Percentiles rank a stretch among this genome's conserved stretches.
phyloP scores from a whole-genome alignment of 371 early-diverging fungal species.

The Apophysomyces elegans region DNA sequence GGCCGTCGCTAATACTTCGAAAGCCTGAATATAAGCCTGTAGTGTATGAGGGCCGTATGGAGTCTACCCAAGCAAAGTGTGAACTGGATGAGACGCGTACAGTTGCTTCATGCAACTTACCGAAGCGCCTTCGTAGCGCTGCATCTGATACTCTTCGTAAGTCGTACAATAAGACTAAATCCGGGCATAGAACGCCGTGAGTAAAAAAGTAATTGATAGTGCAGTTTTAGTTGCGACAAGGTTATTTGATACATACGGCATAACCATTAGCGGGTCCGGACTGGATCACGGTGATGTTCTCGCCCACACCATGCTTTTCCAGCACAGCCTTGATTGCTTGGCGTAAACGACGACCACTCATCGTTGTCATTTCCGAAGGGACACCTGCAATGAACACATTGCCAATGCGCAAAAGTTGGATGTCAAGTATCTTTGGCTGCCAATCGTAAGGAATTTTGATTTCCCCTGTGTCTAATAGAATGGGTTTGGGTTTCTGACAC shows the following conservation, averaged over 20 bases:
- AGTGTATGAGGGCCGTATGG: constrained; percentile 70
- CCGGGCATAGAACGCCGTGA: constrained; percentile 22
- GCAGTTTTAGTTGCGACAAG: not conserved
- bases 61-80: constrained; percentile 35
- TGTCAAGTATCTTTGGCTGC: constrained; percentile 61
- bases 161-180: constrained; percentile 65
- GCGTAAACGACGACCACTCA: constrained; percentile 66
- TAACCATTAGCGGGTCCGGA: constrained; percentile 62
- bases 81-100: not conserved
- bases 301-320: constrained; percentile 34
- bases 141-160: constrained; percentile 68
- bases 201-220: not conserved
- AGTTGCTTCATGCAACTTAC: constrained; percentile 22
- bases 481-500: constrained; percentile 71
- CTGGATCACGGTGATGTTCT: constrained; percentile 55
- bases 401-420: constrained; percentile 59
- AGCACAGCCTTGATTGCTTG: constrained; percentile 49
- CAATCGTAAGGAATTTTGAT: constrained; percentile 52
- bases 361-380: constrained; percentile 70
- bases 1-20: constrained; percentile 49
- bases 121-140: constrained; percentile 72
- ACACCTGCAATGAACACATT: constrained; percentile 61
- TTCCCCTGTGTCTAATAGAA: constrained; percentile 68
- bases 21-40: constrained; percentile 60
- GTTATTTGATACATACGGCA: constrained; percentile 32